These are phyloP conservation scores for Phragmites australis DNA, from an alignment of 176 grass and related monocot genomes.

Conservation along the genomic window DNA sequence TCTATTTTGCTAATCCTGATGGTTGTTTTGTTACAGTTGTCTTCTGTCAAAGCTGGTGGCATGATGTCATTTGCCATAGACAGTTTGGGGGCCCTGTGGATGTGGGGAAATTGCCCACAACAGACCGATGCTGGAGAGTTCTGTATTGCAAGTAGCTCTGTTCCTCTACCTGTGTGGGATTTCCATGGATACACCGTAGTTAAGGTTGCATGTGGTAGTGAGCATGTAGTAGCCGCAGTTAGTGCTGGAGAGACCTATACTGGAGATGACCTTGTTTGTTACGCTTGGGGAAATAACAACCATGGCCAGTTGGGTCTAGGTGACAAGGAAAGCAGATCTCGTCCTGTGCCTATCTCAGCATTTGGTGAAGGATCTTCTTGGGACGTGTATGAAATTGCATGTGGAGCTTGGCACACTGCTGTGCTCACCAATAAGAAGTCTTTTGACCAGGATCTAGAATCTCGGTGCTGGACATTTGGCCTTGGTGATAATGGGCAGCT, in stretches of 20 bases:
- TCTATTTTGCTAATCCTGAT: slow-evolving; percentile 3
- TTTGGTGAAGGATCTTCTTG: slow-evolving; percentile 76
- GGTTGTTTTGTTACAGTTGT: slow-evolving; percentile 54
- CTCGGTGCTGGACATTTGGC: slow-evolving; percentile 92
- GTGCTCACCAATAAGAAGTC: slow-evolving; percentile 86
- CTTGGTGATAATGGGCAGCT: slow-evolving; percentile 92
- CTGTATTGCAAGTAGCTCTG: slow-evolving; percentile 43
- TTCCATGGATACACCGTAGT: slow-evolving; percentile 88
- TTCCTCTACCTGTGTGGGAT: slow-evolving; percentile 83
- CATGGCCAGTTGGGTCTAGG: slow-evolving; percentile 93
- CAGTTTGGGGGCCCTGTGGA: slow-evolving; percentile 85
- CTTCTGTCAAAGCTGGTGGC: slow-evolving; percentile 84
- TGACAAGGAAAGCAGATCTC: slow-evolving; percentile 70
- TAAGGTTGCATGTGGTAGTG: slow-evolving; percentile 96
- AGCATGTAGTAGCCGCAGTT: slow-evolving; percentile 88
- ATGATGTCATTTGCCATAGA: slow-evolving; percentile 99
- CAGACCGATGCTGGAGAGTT: slow-evolving; percentile 67
- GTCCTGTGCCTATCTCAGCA: slow-evolving; percentile 57
- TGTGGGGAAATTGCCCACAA: slow-evolving; percentile 87
- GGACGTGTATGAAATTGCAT: slow-evolving; percentile 96
- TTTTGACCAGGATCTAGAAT: slow-evolving; percentile 75
- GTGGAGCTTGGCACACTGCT: slow-evolving; percentile 80
- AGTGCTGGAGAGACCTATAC: slow-evolving; percentile 71
- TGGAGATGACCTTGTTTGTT: slow-evolving; percentile 71
- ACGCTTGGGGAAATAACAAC: slow-evolving; percentile 86